Evolutionary conservation across 768 basidiomycete genomes (phyloP), one percentile per base, ranked within the genome.

Genomic region (Symmetrospora coprosmae): DNA sequence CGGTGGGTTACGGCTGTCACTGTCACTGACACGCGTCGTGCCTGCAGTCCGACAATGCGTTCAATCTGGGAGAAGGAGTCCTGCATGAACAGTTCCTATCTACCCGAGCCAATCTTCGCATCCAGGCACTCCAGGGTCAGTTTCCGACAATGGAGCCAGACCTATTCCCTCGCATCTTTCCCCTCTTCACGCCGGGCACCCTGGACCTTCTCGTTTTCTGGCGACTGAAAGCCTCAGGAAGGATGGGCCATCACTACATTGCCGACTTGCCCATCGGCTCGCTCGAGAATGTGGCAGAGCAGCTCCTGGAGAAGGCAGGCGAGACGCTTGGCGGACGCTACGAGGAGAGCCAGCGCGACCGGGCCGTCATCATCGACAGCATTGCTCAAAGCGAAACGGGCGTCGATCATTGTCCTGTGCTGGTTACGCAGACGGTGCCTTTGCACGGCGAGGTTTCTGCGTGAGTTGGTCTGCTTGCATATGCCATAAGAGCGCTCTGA

Each of bases 331-430:
- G 88, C 43, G 87, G 80, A 64, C 87, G 94, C 79, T 96, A 88
- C 69, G 87, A 87, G 21, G 88, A 96, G 75, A 92, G 89, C 4
- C 80, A 79, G 63, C 76, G 84, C 47, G 82, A 89, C 72, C 81
- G 81, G 68, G 71, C 72, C 65, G n/a, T n/a, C n/a, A n/a, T n/a
- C n/a, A n/a, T n/a, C n/a, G n/a, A n/a, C n/a, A n/a, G n/a, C n/a
- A n/a, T n/a, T n/a, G n/a, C n/a, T n/a, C n/a, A n/a, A n/a, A n/a
- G n/a, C n/a, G n/a, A n/a, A n/a, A n/a, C n/a, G n/a, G n/a, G n/a
- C n/a, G n/a, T n/a, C n/a, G n/a, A n/a, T n/a, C n/a, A n/a, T n/a
- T n/a, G n/a, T n/a, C n/a, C n/a, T n/a, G n/a, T n/a, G n/a, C n/a
- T n/a, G n/a, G n/a, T n/a, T n/a, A n/a, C n/a, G n/a, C n/a, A n/a